A percentile compares a stretch with the other conserved stretches of the same genome.
Evolutionary conservation across 805 yeast genomes (phyloP).

Genomic region (Candida maesae): DNA sequence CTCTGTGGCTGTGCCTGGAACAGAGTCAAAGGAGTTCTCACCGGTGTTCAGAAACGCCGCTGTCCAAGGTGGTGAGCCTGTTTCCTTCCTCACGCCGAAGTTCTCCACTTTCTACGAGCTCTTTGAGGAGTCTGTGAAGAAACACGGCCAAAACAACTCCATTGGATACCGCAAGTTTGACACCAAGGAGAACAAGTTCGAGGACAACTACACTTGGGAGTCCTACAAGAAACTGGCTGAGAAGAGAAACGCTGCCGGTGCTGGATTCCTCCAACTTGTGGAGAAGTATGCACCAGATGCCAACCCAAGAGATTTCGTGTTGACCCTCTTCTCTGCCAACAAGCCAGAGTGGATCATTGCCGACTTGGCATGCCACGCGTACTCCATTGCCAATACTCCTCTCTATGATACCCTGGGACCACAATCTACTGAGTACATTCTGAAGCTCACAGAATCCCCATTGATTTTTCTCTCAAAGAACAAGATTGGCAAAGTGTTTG

Average conservation of each 20-base stretch:
- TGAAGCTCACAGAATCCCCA: constrained; percentile 59
- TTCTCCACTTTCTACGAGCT: constrained; percentile 43
- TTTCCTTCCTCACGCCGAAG: constrained; percentile 39
- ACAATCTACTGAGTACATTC: constrained; percentile 58
- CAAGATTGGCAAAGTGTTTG: constrained; percentile 46
- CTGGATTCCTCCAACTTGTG: constrained; percentile 49
- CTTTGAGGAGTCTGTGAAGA: constrained; percentile 39
- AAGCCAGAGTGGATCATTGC: constrained; percentile 65
- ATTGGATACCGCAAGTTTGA: constrained; percentile 41
- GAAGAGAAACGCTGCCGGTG: constrained; percentile 46
- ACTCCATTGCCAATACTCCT: constrained; percentile 50
- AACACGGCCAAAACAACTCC: constrained; percentile 37
- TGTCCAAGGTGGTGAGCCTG: constrained; percentile 27
- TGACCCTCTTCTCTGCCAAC: constrained; percentile 55
- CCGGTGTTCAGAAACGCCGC: constrained; percentile 46
- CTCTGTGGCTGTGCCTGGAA: constrained; percentile 22
- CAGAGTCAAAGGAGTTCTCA: constrained; percentile 41
- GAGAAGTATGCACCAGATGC: constrained; percentile 32
- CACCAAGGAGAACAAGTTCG: constrained; percentile 35
- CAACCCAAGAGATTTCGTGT: constrained; percentile 40
- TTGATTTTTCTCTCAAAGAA: constrained; percentile 50
- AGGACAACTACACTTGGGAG: constrained; percentile 39
- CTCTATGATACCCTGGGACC: constrained; percentile 57
- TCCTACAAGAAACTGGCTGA: constrained; percentile 40
- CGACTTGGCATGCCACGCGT: constrained; percentile 64